Percentiles rank a stretch among this genome's conserved stretches.
Conservation (phyloP, 768 basidiomycete genomes). For the Gymnopilus junonius region DNA sequence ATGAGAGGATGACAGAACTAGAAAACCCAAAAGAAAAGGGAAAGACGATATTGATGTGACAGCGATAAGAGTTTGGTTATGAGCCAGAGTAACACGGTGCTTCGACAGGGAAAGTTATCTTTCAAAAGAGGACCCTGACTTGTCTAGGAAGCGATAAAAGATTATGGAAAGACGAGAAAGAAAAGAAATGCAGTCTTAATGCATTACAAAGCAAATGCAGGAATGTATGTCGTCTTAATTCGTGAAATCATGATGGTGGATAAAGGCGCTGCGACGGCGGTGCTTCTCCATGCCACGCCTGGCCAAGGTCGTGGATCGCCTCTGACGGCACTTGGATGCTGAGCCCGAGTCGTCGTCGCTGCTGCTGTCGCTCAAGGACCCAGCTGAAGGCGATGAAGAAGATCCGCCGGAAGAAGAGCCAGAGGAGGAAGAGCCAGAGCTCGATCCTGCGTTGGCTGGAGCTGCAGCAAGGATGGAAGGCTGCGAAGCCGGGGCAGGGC, state of each 20-base stretch:
- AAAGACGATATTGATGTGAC: not conserved
- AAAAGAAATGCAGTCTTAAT: not conserved
- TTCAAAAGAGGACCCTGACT: not conserved
- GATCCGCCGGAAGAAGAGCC: too few relatives aligned
- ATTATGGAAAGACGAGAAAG: not conserved
- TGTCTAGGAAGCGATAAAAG: not conserved
- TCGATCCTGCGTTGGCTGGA: not conserved
- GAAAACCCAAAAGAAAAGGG: not conserved
- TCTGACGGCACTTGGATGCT: not conserved
- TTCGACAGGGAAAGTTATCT: not conserved
- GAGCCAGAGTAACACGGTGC: not conserved
- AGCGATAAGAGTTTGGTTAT: not conserved
- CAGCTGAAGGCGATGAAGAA: too few relatives aligned
- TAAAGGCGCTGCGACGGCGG: not conserved
- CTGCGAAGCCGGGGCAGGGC: not conserved
- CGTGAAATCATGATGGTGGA: slow-evolving; percentile 1
- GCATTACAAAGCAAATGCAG: not conserved
- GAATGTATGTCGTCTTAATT: not conserved
- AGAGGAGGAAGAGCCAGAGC: not conserved
- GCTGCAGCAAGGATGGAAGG: not conserved
- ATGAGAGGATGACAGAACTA: not conserved
- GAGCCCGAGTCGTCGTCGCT: not conserved
- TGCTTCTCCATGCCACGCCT: not conserved
- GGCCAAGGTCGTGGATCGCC: not conserved
- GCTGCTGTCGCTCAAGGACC: not conserved